These are phyloP conservation scores for Tagetes patula DNA, from an alignment of 129 eudicot genomes.

Conservation along the genomic window DNA sequence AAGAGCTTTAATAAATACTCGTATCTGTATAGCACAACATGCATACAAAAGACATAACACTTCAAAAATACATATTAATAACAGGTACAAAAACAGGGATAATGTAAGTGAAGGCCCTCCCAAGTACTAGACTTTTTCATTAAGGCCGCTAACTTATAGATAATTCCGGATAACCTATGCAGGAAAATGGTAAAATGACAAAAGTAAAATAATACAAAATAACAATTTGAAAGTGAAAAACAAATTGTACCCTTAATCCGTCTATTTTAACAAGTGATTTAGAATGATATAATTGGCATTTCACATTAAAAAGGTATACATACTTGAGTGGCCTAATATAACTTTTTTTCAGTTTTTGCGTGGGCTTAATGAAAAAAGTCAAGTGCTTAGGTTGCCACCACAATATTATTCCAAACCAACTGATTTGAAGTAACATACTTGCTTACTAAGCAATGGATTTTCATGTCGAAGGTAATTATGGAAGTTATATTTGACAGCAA, in stretches of 20 bases:
- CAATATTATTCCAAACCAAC: not conserved
- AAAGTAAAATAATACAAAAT: not conserved
- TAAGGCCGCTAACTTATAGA: not conserved
- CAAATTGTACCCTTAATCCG: not conserved
- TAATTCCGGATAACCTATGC: not conserved
- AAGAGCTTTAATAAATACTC: conserved; percentile 47
- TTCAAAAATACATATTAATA: not conserved
- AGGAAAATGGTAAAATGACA: not conserved
- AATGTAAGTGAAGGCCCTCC: not conserved
- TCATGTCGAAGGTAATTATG: conserved; percentile 55
- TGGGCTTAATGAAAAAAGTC: not conserved
- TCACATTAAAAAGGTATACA: not conserved
- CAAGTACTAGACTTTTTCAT: not conserved
- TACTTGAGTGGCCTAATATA: not conserved
- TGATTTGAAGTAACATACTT: conserved; percentile 41
- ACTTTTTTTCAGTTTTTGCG: not conserved
- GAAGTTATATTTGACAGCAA: conserved; percentile 57
- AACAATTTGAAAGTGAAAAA: not conserved
- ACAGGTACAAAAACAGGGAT: not conserved
- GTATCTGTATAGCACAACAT: conserved; percentile 44
- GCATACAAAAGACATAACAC: not conserved
- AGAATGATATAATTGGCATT: not conserved
- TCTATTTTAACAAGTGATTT: not conserved
- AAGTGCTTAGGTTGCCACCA: not conserved
- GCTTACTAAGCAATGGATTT: conserved; percentile 47